Evolutionary conservation across 106 monocot species (phyloP).

Genomic region (Dactylorhiza incarnata): DNA sequence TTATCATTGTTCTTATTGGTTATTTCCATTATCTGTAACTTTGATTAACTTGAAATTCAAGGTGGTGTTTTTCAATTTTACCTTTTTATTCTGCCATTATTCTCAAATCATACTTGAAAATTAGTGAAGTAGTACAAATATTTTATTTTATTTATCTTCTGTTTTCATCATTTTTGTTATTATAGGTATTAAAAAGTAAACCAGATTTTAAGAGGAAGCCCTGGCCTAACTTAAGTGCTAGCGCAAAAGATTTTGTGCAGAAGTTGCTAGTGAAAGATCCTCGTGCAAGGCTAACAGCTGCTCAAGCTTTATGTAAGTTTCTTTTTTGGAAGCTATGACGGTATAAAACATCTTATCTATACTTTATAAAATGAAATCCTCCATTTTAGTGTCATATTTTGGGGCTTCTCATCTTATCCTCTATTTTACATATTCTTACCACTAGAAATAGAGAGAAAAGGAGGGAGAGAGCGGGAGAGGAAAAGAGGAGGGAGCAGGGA

Average conservation of each 20-base stretch:
- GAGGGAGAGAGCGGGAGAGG: too few species aligned
- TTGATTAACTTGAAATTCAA: not conserved
- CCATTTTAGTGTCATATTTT: too few species aligned
- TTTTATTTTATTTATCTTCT: constrained; percentile 5
- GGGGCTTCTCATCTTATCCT: not conserved
- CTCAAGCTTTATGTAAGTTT: constrained; percentile 93
- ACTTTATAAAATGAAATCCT: too few species aligned
- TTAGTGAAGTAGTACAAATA: not conserved
- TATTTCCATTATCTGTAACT: not conserved
- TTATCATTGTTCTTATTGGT: not conserved
- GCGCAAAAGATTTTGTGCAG: constrained; percentile 84
- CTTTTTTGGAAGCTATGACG: not conserved
- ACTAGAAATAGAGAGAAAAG: too few species aligned
- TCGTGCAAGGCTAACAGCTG: constrained; percentile 73
- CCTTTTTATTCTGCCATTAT: not conserved
- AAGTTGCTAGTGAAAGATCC: constrained; percentile 86
- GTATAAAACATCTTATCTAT: not conserved
- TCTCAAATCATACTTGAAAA: not conserved
- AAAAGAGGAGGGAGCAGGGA: too few species aligned
- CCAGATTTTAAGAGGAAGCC: constrained; percentile 92
- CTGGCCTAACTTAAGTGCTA: constrained; percentile 69
- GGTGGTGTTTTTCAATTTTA: not conserved
- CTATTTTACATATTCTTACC: too few species aligned
- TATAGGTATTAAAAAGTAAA: constrained; percentile 79
- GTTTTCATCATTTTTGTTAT: not conserved